These are phyloP conservation scores for Plantago elongata DNA, from an alignment of 257 asterid genomes.

Conservation along the genomic window DNA sequence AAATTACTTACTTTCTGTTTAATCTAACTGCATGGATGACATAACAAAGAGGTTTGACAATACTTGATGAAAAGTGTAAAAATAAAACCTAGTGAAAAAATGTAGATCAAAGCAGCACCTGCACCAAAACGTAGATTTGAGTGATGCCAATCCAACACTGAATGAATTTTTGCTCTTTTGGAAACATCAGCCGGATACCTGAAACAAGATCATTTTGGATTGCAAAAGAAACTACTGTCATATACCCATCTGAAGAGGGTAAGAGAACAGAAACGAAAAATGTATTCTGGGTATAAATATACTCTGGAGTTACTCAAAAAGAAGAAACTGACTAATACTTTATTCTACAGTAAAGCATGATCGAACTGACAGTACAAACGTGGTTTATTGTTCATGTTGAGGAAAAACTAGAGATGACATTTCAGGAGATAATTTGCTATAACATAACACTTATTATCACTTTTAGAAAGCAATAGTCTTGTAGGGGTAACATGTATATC, in stretches of 20 bases:
- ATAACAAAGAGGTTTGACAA: background rate
- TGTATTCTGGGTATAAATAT: background rate
- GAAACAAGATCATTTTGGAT: constrained; percentile 1
- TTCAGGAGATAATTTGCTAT: too few relatives aligned
- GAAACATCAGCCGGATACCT: constrained; percentile 83
- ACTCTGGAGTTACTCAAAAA: background rate
- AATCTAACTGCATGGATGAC: background rate
- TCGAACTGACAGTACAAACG: background rate
- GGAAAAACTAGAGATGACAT: too few relatives aligned
- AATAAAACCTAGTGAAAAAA: background rate
- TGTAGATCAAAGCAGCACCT: constrained; percentile 30
- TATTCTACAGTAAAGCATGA: background rate
- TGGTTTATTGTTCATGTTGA: too few relatives aligned
- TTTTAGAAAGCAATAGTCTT: too few relatives aligned
- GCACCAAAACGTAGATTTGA: constrained; percentile 71
- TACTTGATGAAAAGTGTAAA: too few relatives aligned
- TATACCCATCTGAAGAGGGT: too few relatives aligned
- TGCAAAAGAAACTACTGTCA: background rate
- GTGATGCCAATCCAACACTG: constrained; percentile 95
- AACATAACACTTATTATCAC: too few relatives aligned
- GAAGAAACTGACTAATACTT: background rate
- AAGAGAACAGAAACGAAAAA: background rate
- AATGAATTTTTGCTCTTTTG: constrained; percentile 66
- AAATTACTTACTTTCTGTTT: too few relatives aligned
- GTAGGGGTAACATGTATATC: too few relatives aligned